These are phyloP conservation scores for Penicillium psychrofluorescens DNA, from an alignment of 495 filamentous ascomycete genomes.

Conservation along the genomic window DNA sequence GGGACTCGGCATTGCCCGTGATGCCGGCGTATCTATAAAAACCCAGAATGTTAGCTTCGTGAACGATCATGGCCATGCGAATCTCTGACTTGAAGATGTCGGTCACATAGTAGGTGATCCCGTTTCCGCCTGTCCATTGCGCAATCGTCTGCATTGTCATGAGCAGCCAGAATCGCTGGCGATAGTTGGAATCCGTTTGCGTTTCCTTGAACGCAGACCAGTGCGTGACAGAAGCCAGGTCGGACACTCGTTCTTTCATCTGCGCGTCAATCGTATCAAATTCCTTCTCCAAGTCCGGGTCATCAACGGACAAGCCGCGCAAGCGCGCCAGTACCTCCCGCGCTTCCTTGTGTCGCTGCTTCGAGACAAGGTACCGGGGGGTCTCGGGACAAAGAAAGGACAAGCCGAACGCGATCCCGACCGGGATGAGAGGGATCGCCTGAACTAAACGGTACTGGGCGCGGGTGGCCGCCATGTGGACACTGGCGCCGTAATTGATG, in stretches of 20 bases:
- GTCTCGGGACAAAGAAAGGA: conserved; percentile 34
- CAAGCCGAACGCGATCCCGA: conserved; percentile 27
- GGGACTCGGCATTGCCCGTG: conserved; percentile 16
- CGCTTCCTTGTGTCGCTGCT: conserved; percentile 25
- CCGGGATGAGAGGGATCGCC: conserved; percentile 34
- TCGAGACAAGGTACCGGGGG: conserved; percentile 35
- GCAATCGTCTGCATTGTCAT: conserved; percentile 38
- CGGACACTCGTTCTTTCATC: conserved; percentile 17
- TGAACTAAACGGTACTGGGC: conserved; percentile 39
- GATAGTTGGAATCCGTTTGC: conserved; percentile 32
- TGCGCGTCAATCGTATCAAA: conserved; percentile 30
- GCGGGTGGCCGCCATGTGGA: conserved; percentile 31
- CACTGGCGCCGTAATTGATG: conserved; percentile 37
- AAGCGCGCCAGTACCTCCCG: conserved; percentile 32
- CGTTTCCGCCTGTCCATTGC: conserved; percentile 43
- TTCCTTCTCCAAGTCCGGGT: conserved; percentile 24
- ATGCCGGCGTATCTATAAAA: conserved; percentile 24
- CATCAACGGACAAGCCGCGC: conserved; percentile 22
- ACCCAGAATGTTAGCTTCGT: not conserved
- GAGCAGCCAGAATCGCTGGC: conserved; percentile 39
- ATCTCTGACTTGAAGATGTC: conserved; percentile 24
- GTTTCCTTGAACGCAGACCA: conserved; percentile 38
- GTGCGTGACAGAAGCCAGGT: conserved; percentile 24
- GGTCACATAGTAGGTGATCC: conserved; percentile 41
- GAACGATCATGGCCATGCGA: too few relatives aligned